Base-by-base conservation (phyloP, 1,139 yeast genomes). In the Geotrichum bryndzae region DNA sequence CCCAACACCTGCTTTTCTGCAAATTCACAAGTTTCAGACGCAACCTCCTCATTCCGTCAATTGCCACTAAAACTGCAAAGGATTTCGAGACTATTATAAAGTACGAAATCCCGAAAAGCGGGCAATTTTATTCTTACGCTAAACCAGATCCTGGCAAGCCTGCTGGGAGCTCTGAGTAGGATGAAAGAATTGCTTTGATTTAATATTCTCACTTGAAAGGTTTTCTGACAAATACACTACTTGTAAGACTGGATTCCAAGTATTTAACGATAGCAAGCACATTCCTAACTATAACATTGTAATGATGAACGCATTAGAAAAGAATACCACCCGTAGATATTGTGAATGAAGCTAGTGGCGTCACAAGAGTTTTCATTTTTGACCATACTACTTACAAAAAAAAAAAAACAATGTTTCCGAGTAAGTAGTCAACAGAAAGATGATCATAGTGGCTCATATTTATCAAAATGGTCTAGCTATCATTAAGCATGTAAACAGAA, bases 391-490 rank as follows among this genome's bases (percentile, higher is more conserved):
- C 69, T 31, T 64, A 71, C 48, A 25, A 55, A 31, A 41, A 25
- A 55, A 31, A 41, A 41, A 55, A n/a, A 52, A 58, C 22, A 62
- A 60, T 4, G 62, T 63, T 53, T 51, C 57, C 2, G 66, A 62
- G 50, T 10, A 54, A 8, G 35, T 27, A 10, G 60, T 63, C n/a
- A 54, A 58, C 29, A 63, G 72, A 46, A 66, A 67, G 33, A 71
- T 72, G 1, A 68, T 65, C 3, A 54, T 53, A 23, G 59, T 59
- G 10, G 69, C 66, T 13, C 72, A 69, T 57, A 69, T 68, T 45
- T 72, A 69, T 51, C 72, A 69, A 57, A 67, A 72, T 3, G 63
- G 67, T n/a, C 48, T 54, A 51, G 68, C 71, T 2, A 69, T 68
- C 0, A 59, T 60, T 15, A 61, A 60, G 29, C 65, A 72, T 3